These are phyloP conservation scores for Rhodotorula sp. DNA, from an alignment of 1,284 basidiomycete species.

Conservation along the genomic window DNA sequence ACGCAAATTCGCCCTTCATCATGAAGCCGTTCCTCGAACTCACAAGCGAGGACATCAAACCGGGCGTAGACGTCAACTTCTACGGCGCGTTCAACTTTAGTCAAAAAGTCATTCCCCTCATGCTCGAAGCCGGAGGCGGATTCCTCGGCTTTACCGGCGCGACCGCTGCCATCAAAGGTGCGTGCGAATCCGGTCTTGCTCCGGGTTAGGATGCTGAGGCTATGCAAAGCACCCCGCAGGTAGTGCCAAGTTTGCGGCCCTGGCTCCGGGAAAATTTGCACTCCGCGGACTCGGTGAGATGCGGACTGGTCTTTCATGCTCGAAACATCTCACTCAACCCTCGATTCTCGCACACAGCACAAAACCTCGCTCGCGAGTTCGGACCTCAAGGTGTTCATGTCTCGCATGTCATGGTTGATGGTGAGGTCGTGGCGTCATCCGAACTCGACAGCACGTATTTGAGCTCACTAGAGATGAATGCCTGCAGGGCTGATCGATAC, in stretches of 20 bases:
- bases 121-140: slow-evolving; percentile 24
- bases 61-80: slow-evolving; percentile 30
- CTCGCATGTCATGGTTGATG: slow-evolving; percentile 51
- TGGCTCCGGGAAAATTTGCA: slow-evolving; percentile 35
- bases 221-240: slow-evolving; percentile 3
- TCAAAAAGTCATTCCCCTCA: slow-evolving; percentile 25
- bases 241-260: slow-evolving; percentile 25
- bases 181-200: not conserved
- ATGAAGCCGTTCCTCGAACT: slow-evolving; percentile 36
- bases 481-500: slow-evolving; percentile 32
- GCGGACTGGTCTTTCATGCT: not conserved
- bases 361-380: slow-evolving; percentile 48
- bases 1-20: slow-evolving; percentile 31
- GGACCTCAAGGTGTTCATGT: slow-evolving; percentile 52
- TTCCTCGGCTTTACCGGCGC: slow-evolving; percentile 33
- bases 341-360: slow-evolving; percentile 3
- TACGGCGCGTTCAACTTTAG: slow-evolving; percentile 37
- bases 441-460: accelerated
- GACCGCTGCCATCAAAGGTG: slow-evolving; percentile 23
- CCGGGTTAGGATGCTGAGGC: not conserved
- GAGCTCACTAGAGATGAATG: not conserved
- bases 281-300: slow-evolving; percentile 27
- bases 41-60: slow-evolving; percentile 11
- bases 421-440: slow-evolving; percentile 14
- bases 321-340: not conserved